These are phyloP conservation scores for Corylus heterophylla DNA, from an alignment of 306 rosid genomes.

Conservation along the genomic window DNA sequence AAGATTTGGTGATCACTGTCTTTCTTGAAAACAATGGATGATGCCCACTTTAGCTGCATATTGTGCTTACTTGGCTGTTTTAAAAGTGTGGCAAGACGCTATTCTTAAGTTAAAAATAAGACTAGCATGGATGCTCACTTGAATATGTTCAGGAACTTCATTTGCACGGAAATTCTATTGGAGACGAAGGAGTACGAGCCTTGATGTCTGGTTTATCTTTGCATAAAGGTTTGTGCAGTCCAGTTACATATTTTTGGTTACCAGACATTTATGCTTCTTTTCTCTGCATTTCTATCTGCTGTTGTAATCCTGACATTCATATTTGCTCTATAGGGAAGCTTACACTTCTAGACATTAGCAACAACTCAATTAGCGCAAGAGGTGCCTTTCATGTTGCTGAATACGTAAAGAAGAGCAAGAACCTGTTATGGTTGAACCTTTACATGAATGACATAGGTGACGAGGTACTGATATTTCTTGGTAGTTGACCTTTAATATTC, in stretches of 20 bases:
- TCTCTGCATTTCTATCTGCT: constrained; percentile 6
- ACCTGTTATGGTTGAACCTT: constrained; percentile 73
- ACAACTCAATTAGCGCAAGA: constrained; percentile 82
- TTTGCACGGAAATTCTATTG: constrained; percentile 92
- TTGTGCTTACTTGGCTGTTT: not conserved
- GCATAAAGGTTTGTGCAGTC: constrained; percentile 64
- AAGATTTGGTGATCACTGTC: not conserved
- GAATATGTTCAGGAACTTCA: constrained; percentile 71
- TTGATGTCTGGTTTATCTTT: constrained; percentile 69
- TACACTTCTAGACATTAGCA: constrained; percentile 76
- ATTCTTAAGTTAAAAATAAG: not conserved
- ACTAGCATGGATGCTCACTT: not conserved
- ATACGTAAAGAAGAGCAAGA: constrained; percentile 70
- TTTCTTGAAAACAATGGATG: not conserved
- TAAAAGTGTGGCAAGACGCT: not conserved
- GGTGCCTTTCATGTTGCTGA: constrained; percentile 87
- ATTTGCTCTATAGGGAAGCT: constrained; percentile 67
- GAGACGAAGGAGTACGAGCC: constrained; percentile 90
- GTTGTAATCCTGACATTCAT: constrained; percentile 29
- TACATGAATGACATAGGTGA: constrained; percentile 98
- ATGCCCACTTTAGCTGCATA: not conserved
- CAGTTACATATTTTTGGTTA: constrained; percentile 22
- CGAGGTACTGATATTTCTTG: constrained; percentile 59
- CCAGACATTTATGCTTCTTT: constrained; percentile 10
- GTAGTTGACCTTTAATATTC: constrained; percentile 15